Evolutionary conservation across 2,329 filamentous ascomycete species (phyloP).

Genomic region (Colletotrichum sublineola): DNA sequence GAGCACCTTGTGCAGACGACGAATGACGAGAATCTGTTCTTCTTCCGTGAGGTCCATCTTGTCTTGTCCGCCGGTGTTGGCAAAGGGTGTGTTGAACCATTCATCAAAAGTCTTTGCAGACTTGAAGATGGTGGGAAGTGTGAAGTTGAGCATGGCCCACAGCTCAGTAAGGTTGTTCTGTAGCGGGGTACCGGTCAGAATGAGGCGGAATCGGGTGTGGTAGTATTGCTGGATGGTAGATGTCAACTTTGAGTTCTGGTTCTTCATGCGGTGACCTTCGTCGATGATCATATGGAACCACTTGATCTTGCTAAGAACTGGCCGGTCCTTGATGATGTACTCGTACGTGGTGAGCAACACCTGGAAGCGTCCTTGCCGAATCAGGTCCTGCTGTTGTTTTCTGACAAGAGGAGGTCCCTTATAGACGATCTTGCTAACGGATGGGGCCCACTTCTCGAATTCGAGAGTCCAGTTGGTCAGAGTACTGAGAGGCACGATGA

Average conservation of each 20-base stretch:
- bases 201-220: conserved; percentile 92
- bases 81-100: conserved; percentile 99
- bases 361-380: conserved; percentile 95
- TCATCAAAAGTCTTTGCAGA: conserved; percentile 99
- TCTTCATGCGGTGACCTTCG: conserved; percentile 99
- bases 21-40: conserved; percentile 98
- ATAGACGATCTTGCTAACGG: conserved; percentile 89
- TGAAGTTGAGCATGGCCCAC: conserved; percentile 99
- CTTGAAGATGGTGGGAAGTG: conserved; percentile 98
- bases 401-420: conserved; percentile 92
- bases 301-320: conserved; percentile 96
- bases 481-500: conserved; percentile 96
- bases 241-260: conserved; percentile 94
- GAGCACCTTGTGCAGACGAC: conserved; percentile 96
- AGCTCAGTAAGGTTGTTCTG: conserved; percentile 97
- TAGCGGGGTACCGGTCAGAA: conserved; percentile 95
- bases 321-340: conserved; percentile 99
- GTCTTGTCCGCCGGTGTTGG: conserved; percentile 97
- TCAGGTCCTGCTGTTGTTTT: conserved; percentile 92
- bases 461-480: conserved; percentile 99
- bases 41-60: conserved; percentile 99
- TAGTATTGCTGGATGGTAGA: conserved; percentile 97
- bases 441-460: conserved; percentile 98
- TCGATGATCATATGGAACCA: conserved; percentile 99
- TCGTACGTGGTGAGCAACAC: conserved; percentile 98